Evolutionary conservation across 1,139 yeast species (phyloP), one percentile per base, ranked within the genome.

Genomic region (Scheffersomyces stambukii): DNA sequence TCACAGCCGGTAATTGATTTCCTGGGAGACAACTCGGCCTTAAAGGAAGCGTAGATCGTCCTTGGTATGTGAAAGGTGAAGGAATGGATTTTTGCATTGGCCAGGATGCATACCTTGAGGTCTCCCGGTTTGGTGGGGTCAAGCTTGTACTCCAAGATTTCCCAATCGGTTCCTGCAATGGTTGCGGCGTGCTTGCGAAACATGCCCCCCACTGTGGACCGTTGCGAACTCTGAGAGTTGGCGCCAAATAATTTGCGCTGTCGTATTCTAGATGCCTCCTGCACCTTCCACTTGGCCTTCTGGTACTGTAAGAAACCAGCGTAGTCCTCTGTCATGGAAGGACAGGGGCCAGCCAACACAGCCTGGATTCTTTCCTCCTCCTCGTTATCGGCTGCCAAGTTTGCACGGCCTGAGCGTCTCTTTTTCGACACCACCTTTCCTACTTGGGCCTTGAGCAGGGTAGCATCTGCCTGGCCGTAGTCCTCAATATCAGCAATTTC

Each of bases 251-350:
- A 56, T 40, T 77, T 81, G 29, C 70, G 70, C 48, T 96, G 71
- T 45, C 94, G 73, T 35, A 70, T 75, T 41, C 89, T 70, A 33
- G 81, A 81, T 34, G 73, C 74, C 16, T 74, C 72, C 50, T 88
- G 95, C 6, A 75, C 60, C 32, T 64, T 74, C 99, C 99, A 93
- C 48, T 84, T 84, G 9, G 78, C 73, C 50, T 89, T 88, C 54
- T 85, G 94, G 46, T 83, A 82, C 21, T 62, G 59, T 38, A 93
- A 67, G 71, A 89, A 93, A 0, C 74, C 85, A 5, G 57, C 70
- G 54, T 93, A 91, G 49, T 88, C 93, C 6, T 68, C 80, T 2
- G 71, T 68, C 50, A 86, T 80, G 6, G 78, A 70, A 0, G 96
- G 96, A 54, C 85, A 77, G 4, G 67, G 58, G 0, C 72, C 69